phyloP scores from a whole-genome alignment of 306 rosid species.

The Sicyos baderoa region DNA sequence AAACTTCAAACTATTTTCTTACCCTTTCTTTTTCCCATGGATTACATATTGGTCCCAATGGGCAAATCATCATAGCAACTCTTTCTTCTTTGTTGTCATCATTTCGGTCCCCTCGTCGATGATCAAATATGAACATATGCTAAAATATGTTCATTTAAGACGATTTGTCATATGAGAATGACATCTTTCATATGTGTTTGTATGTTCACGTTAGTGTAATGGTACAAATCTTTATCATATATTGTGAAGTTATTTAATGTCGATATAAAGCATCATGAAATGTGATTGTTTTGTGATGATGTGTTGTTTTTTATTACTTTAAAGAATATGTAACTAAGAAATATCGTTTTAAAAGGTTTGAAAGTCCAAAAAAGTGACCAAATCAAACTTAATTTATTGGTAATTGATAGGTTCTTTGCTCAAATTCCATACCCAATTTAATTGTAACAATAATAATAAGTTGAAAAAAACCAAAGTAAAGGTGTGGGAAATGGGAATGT shows the following conservation, averaged over 20 bases:
- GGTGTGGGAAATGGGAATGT: not conserved
- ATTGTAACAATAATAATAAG: too few species aligned
- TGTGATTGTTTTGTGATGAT: not conserved
- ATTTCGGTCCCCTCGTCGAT: not conserved
- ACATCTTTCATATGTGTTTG: not conserved
- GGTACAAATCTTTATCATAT: not conserved
- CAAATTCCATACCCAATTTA: too few species aligned
- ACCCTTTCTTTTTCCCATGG: not conserved
- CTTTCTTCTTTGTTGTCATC: not conserved
- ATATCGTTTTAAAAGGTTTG: too few species aligned
- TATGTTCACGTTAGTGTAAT: not conserved
- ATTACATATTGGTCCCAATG: not conserved
- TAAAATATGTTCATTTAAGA: not conserved
- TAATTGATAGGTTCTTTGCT: too few species aligned
- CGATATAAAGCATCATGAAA: not conserved
- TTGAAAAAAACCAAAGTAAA: not conserved
- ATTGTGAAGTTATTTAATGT: not conserved
- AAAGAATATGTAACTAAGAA: not conserved
- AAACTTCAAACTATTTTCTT: not conserved
- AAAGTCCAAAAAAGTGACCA: too few species aligned
- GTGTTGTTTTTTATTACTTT: not conserved
- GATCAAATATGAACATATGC: not conserved
- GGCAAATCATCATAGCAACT: not conserved
- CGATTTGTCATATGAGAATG: not conserved
- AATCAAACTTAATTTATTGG: too few species aligned